Conservation (phyloP, 352 stramenopile genomes). For the Globisporangium ultimum region DNA sequence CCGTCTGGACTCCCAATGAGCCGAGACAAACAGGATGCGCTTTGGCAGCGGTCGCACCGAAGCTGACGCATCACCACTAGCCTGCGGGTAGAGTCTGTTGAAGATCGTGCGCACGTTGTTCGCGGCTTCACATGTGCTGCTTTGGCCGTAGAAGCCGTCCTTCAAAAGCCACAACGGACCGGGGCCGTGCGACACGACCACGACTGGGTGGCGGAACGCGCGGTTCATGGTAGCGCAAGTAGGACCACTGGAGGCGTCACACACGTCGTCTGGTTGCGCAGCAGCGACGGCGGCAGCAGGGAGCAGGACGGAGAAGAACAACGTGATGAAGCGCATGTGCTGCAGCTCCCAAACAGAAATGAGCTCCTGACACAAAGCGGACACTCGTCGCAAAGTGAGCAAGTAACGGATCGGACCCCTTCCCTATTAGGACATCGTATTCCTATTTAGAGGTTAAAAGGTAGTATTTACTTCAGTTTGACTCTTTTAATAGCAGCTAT, state of each 20-base stretch:
- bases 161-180: constrained; percentile 51
- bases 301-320: background rate
- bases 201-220: constrained; percentile 28
- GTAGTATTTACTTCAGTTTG: no score
- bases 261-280: background rate
- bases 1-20: constrained; percentile 75
- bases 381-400: no score
- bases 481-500: no score
- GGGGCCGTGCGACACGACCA: constrained; percentile 51
- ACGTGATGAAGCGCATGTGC: background rate
- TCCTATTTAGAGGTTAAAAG: no score
- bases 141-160: constrained; percentile 29
- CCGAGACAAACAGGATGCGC: constrained; percentile 83
- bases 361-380: no score
- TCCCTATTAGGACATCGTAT: no score
- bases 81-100: constrained; percentile 30
- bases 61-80: no score
- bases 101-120: constrained; percentile 26
- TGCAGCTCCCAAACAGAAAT: background rate
- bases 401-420: no score
- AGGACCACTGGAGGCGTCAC: background rate
- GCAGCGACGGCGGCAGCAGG: background rate
- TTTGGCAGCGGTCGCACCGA: constrained; percentile 20
- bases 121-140: constrained; percentile 20
- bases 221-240: background rate